Percentiles rank a stretch among this genome's conserved stretches.
phyloP scores from a whole-genome alignment of 2,329 filamentous ascomycete species.

The Aspergillus ibericus region DNA sequence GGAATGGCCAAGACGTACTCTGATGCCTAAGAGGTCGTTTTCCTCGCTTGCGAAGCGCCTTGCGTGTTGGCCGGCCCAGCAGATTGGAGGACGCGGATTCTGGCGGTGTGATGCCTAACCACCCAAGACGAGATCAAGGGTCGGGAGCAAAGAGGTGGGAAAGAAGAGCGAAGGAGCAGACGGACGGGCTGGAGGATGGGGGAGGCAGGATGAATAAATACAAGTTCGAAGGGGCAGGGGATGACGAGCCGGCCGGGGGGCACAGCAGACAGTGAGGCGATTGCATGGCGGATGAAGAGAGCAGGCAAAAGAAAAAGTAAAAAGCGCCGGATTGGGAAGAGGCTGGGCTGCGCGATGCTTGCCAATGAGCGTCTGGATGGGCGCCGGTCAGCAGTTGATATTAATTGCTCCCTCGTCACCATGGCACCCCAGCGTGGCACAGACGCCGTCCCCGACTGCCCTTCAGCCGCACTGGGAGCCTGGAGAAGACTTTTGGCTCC shows the following conservation, averaged over 20 bases:
- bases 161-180: neutral
- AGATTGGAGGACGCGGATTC: slow-evolving; percentile 4
- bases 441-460: neutral
- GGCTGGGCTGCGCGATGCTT: no score
- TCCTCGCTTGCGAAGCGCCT: slow-evolving; percentile 8
- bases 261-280: no score
- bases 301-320: no score
- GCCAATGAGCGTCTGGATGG: no score
- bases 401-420: no score
- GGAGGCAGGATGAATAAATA: neutral
- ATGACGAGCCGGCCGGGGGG: no score
- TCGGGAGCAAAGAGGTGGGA: neutral
- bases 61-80: slow-evolving; percentile 5
- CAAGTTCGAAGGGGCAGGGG: no score
- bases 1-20: slow-evolving; percentile 5
- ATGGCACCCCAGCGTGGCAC: neutral
- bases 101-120: slow-evolving; percentile 9
- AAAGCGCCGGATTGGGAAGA: no score
- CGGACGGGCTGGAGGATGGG: neutral
- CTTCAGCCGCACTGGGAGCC: no score
- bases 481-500: no score
- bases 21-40: slow-evolving; percentile 1
- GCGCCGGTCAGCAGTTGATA: no score
- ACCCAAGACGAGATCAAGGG: neutral
- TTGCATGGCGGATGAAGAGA: no score